Evolutionary conservation across 2,329 filamentous ascomycete species (phyloP), one percentile per base, ranked within the genome.

Genomic region (Parastagonospora avenae): DNA sequence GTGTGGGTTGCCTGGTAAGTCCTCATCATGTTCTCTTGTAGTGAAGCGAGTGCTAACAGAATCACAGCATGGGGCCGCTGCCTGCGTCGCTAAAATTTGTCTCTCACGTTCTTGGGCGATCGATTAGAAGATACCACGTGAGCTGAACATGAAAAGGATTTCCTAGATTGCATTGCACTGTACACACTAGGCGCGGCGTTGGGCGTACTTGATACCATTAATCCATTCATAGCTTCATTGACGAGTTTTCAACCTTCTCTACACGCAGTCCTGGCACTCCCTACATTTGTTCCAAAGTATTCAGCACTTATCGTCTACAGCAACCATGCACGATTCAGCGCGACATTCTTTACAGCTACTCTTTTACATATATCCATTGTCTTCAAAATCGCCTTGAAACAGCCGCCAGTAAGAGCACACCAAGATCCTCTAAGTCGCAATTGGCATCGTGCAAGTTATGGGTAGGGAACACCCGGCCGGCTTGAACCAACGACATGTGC

Each of bases 1-100:
- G 4, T 91, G 88, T 70, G 88, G 88, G 6, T 67, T 91, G 54
- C 88, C 88, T 46, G 84, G 68, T 69, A 62, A 52, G 68, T 64
- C 7, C 8, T 15, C 12, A 15, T 15, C 31, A 3, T 8, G 19
- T 35, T 12, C 16, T 41, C 4, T 11, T 10, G 11, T 9, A 11
- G 28, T 12, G 24, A 33, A 32, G 43, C 14, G 5, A 2, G 12
- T 48, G 47, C 68, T 70, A 63, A 67, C 42, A 37, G 5, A 31
- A 8, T 1, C 27, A 46, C 46, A 74, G 73, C 65, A 14, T 75
- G 73, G 73, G 71, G 70, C 19, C 64, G 69, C 36, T 75, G 73
- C 54, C 54, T 75, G 31, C 54, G 62, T 41, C 63, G 71, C 43
- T 66, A 64, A 37, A 41, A 7, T 10, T 32, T 15, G 14, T 24